These are phyloP conservation scores for Epicoccum nigrum DNA, from an alignment of 2,329 filamentous ascomycete genomes.

Conservation along the genomic window DNA sequence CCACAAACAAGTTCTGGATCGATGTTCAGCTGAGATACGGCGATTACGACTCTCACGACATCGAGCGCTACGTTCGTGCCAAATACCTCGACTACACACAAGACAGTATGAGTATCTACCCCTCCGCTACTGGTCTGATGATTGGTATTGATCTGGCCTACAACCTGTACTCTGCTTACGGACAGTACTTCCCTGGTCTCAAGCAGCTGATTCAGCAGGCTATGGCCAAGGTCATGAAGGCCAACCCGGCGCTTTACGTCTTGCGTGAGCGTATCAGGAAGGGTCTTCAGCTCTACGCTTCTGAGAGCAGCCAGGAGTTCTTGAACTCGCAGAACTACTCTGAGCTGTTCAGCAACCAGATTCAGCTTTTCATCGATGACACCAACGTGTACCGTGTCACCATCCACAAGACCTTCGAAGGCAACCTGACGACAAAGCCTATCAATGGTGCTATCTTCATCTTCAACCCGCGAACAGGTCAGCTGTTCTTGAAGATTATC, in stretches of 20 bases:
- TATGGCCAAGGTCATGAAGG: constrained; percentile 99
- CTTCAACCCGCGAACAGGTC: constrained; percentile 98
- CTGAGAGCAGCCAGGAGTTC: constrained; percentile 99
- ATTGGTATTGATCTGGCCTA: constrained; percentile 97
- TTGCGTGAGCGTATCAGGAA: constrained; percentile 97
- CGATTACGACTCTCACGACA: constrained; percentile 98
- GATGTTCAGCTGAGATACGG: constrained; percentile 96
- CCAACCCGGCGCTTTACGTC: constrained; percentile 95
- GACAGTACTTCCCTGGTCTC: constrained; percentile 96
- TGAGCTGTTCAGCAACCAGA: constrained; percentile 98
- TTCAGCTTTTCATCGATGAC: constrained; percentile 98
- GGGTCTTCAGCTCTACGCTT: constrained; percentile 95
- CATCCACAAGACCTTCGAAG: constrained; percentile 99
- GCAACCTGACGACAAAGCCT: constrained; percentile 97
- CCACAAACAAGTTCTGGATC: constrained; percentile 99
- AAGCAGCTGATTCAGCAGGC: constrained; percentile 96
- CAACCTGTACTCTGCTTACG: constrained; percentile 97
- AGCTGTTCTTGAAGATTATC: constrained; percentile 98
- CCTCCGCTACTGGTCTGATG: constrained; percentile 95
- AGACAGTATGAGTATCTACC: constrained; percentile 98
- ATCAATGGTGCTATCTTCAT: constrained; percentile 99
- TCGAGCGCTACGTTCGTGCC: constrained; percentile 94
- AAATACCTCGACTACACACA: constrained; percentile 99
- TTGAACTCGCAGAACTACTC: constrained; percentile 99
- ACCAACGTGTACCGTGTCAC: constrained; percentile 99